Conservation (phyloP, 202 grass and related monocot genomes). For the Digitaria exilis region DNA sequence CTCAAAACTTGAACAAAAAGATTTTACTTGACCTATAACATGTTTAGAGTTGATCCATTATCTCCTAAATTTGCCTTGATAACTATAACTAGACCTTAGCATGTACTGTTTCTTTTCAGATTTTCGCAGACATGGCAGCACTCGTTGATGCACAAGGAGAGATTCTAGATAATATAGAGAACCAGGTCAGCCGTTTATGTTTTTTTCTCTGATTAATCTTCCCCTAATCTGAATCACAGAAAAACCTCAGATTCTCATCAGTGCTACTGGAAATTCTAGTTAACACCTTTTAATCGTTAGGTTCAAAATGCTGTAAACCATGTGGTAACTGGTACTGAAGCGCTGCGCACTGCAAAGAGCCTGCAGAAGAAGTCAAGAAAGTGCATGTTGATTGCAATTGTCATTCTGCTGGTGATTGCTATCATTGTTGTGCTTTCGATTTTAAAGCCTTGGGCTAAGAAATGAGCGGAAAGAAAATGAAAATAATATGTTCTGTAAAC, state of each 20-base stretch:
- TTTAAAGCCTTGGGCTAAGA: slow-evolving; percentile 60
- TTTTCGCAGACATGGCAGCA: slow-evolving; percentile 78
- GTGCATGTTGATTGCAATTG: slow-evolving; percentile 75
- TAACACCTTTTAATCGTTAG: slow-evolving; percentile 33
- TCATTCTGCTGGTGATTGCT: slow-evolving; percentile 61
- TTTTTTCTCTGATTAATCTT: not conserved
- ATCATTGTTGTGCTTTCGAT: slow-evolving; percentile 45
- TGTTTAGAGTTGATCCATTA: not conserved
- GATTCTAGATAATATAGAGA: slow-evolving; percentile 77
- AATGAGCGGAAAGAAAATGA: not conserved
- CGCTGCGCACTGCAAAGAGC: slow-evolving; percentile 64
- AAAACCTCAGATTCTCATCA: not conserved
- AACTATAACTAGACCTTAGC: not conserved
- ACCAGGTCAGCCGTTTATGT: slow-evolving; percentile 47
- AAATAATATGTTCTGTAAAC: not conserved
- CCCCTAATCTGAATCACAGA: not conserved
- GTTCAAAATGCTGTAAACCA: slow-evolving; percentile 79
- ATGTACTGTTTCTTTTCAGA: slow-evolving; percentile 47
- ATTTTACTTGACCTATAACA: not conserved
- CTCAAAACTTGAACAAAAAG: not conserved
- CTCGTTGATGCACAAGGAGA: slow-evolving; percentile 87
- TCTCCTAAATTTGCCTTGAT: not conserved
- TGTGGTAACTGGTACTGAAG: slow-evolving; percentile 69
- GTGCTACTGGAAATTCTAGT: not conserved
- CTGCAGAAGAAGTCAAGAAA: slow-evolving; percentile 82